A percentile compares a stretch with the other conserved stretches of the same genome.
Conservation (phyloP, 345 rosid species). For the Orychophragmus violaceus region DNA sequence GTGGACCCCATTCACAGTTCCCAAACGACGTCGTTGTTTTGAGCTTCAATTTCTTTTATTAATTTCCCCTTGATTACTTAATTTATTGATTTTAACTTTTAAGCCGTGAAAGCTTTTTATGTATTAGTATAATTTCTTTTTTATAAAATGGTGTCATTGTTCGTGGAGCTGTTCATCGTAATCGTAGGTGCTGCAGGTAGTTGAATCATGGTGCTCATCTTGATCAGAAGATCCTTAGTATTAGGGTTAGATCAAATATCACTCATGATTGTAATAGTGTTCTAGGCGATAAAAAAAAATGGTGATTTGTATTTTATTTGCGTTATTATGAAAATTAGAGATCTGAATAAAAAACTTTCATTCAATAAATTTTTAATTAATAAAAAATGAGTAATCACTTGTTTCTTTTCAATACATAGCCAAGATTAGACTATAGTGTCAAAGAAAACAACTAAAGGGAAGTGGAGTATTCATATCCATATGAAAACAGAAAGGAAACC, state of each 20-base stretch:
- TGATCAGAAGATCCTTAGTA: no score
- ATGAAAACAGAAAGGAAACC: background rate
- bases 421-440: background rate
- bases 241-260: no score
- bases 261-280: no score
- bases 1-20: background rate
- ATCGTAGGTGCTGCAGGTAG: no score
- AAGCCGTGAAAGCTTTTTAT: no score
- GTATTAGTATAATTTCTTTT: no score
- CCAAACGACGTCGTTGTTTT: background rate
- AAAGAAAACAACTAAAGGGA: background rate
- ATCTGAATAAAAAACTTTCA: background rate
- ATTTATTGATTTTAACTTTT: background rate
- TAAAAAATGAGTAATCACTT: background rate
- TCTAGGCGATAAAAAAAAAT: no score
- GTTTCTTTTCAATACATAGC: background rate
- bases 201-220: no score
- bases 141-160: no score
- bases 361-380: background rate
- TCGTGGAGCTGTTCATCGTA: no score
- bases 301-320: no score
- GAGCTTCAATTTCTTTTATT: background rate
- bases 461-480: background rate
- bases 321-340: background rate
- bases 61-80: no score